Conservation (phyloP, 305 asterid species). For the Fraxinus platypoda region DNA sequence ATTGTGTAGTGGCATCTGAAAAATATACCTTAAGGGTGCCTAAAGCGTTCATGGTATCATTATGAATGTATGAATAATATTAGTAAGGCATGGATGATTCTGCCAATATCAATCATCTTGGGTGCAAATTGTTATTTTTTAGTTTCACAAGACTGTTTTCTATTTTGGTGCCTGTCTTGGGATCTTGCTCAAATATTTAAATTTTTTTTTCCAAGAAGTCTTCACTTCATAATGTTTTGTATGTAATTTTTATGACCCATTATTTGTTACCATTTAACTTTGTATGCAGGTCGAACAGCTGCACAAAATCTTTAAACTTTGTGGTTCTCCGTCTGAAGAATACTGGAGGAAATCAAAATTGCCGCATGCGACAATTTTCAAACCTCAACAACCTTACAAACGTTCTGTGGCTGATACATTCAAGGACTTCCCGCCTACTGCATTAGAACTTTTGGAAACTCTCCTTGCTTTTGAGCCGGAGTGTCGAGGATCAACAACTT, state of each 20-base stretch:
- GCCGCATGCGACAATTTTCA: constrained; percentile 75
- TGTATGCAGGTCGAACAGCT: constrained; percentile 74
- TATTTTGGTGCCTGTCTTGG: not conserved
- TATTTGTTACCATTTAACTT: not conserved
- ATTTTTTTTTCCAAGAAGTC: not conserved
- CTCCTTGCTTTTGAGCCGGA: constrained; percentile 82
- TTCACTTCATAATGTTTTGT: not conserved
- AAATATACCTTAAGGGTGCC: not conserved
- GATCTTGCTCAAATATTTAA: not conserved
- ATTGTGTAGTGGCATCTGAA: not conserved
- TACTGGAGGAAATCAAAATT: constrained; percentile 76
- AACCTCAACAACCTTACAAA: constrained; percentile 77
- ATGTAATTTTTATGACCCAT: not conserved
- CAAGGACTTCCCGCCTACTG: constrained; percentile 61
- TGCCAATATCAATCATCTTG: not conserved
- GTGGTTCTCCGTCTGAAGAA: constrained; percentile 79
- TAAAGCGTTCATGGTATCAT: not conserved
- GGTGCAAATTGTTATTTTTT: not conserved
- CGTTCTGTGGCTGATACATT: constrained; percentile 64
- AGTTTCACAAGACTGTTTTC: not conserved
- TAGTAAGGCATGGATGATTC: not conserved
- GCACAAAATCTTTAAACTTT: constrained; percentile 78
- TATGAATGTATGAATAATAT: not conserved
- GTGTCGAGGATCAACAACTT: constrained; percentile 59
- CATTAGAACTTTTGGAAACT: constrained; percentile 59